A percentile compares a stretch with the other conserved stretches of the same genome.
These are phyloP conservation scores for Chytriomyces hyalinus DNA, from an alignment of 192 early-diverging fungal genomes.

Conservation along the genomic window DNA sequence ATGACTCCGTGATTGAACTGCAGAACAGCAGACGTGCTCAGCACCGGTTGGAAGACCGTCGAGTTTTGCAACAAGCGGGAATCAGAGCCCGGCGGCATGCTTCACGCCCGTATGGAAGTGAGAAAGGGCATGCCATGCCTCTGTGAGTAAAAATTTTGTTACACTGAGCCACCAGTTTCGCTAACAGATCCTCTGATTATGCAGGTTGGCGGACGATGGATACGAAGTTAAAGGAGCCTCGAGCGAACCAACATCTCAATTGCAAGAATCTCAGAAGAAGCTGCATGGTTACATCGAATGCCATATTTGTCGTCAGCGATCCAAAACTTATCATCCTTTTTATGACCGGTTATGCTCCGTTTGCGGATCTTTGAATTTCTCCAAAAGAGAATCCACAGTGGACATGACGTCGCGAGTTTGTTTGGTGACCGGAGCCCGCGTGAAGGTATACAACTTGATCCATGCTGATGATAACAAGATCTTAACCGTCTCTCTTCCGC, in stretches of 20 bases:
- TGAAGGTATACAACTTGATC: constrained; percentile 38
- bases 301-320: constrained; percentile 47
- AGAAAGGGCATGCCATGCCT: no score
- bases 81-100: neutral
- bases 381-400: constrained; percentile 41
- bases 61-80: constrained; percentile 21
- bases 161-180: no score
- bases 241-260: neutral
- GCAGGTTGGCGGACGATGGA: no score
- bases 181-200: no score
- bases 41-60: neutral
- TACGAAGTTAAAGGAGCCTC: no score
- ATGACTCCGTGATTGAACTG: no score
- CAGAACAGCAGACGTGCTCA: neutral
- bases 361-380: constrained; percentile 54
- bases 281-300: constrained; percentile 27
- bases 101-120: neutral
- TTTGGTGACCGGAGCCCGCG: constrained; percentile 54
- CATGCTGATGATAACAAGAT: neutral
- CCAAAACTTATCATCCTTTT: constrained; percentile 48
- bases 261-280: constrained; percentile 34
- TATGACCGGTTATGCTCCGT: constrained; percentile 55
- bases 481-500: neutral
- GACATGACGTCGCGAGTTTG: constrained; percentile 53
- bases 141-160: no score